phyloP scores from a whole-genome alignment of 148 eudicot genomes.

The Cornus kousa region DNA sequence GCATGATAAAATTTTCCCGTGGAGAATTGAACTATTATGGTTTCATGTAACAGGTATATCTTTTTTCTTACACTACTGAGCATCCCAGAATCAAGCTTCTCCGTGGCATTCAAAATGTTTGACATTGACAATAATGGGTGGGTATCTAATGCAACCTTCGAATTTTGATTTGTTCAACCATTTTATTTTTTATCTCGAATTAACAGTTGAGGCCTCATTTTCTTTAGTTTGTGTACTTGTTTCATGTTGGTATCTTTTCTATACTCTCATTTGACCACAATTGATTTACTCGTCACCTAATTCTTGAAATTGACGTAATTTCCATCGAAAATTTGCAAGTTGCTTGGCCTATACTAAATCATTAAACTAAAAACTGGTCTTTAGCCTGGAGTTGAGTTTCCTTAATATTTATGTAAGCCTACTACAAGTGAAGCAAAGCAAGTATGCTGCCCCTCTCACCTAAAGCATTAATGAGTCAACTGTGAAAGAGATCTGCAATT shows the following conservation, averaged over 20 bases:
- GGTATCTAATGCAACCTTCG: conserved; percentile 21
- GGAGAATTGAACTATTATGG: background rate
- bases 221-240: background rate
- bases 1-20: background rate
- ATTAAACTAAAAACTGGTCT: no score
- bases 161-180: background rate
- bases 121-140: conserved; percentile 59
- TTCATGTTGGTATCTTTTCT: background rate
- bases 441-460: background rate
- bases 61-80: conserved; percentile 70
- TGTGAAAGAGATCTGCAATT: background rate
- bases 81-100: conserved; percentile 70
- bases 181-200: background rate
- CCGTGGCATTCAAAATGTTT: conserved; percentile 72
- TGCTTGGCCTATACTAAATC: background rate
- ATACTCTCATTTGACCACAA: background rate
- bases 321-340: background rate
- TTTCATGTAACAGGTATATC: conserved; percentile 50
- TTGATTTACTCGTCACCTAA: background rate
- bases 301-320: background rate
- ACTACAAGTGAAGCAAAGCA: background rate
- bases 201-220: background rate
- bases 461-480: background rate
- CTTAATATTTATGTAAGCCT: background rate
- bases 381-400: no score